Conservation (phyloP, 1,284 basidiomycete genomes). For the Hemileia vastatrix region DNA sequence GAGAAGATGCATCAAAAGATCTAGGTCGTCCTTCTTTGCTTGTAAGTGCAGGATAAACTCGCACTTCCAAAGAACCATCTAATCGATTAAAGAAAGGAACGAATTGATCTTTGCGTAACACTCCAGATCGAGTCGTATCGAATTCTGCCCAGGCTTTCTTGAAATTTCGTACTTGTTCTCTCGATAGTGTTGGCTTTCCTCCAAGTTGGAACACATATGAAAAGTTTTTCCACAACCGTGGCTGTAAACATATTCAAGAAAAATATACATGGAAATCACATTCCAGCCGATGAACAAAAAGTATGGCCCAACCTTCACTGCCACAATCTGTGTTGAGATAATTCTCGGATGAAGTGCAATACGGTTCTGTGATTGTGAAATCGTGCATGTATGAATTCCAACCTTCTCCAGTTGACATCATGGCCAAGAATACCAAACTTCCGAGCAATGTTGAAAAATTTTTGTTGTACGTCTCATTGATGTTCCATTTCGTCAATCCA, state of each 20-base stretch:
- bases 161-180: conserved; percentile 82
- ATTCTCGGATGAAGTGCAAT: conserved; percentile 59
- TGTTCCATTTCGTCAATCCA: conserved; percentile 75
- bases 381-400: conserved; percentile 95
- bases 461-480: conserved; percentile 58
- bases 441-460: conserved; percentile 76
- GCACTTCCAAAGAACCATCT: conserved; percentile 38
- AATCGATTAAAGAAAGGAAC: conserved; percentile 75
- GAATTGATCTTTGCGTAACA: conserved; percentile 62
- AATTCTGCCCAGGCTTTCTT: conserved; percentile 88
- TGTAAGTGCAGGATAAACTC: conserved; percentile 61
- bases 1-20: conserved; percentile 52
- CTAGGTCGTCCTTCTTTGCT: conserved; percentile 56
- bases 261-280: conserved; percentile 86
- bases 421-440: conserved; percentile 70
- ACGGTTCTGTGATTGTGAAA: conserved; percentile 62
- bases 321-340: conserved; percentile 76
- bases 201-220: conserved; percentile 91
- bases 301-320: conserved; percentile 70
- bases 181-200: conserved; percentile 68
- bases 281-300: conserved; percentile 92
- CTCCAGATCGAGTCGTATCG: conserved; percentile 67
- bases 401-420: conserved; percentile 59
- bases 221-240: too few species aligned
- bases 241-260: conserved; percentile 92